Evolutionary conservation across 2,329 filamentous ascomycete genomes (phyloP).

Genomic region (Fusarium ambrosium): DNA sequence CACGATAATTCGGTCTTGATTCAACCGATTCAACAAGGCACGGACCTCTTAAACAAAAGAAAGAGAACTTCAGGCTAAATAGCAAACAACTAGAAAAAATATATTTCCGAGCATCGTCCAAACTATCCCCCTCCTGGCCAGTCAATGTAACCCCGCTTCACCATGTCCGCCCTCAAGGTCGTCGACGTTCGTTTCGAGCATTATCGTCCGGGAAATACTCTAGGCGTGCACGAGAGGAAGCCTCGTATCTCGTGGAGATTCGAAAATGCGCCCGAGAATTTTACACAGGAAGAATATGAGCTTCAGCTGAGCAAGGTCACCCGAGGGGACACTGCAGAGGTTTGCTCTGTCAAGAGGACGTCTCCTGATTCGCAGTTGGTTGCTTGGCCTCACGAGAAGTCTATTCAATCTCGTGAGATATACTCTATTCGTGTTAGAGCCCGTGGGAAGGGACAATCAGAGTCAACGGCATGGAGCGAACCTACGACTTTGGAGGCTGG

Average conservation of each 20-base stretch:
- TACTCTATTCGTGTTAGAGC: constrained; percentile 21
- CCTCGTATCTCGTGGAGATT: constrained; percentile 40
- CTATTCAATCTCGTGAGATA: constrained; percentile 23
- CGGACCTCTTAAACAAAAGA: too few species aligned
- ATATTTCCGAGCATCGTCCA: background rate
- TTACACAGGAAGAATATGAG: constrained; percentile 35
- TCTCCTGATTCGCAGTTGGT: constrained; percentile 18
- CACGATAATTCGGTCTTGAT: background rate
- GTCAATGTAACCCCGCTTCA: background rate
- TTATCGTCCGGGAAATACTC: constrained; percentile 24
- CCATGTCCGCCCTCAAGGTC: constrained; percentile 24
- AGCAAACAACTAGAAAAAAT: background rate
- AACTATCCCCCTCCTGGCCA: background rate
- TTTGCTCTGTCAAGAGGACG: background rate
- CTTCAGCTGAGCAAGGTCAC: constrained; percentile 6
- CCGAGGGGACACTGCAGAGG: background rate
- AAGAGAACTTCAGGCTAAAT: background rate
- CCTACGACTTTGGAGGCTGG: constrained; percentile 27
- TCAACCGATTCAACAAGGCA: background rate
- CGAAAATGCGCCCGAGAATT: constrained; percentile 23
- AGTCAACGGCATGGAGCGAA: constrained; percentile 29
- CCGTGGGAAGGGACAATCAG: constrained; percentile 12
- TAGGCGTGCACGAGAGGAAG: constrained; percentile 32
- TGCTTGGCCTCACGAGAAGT: constrained; percentile 19
- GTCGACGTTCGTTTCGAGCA: constrained; percentile 35